Evolutionary conservation across 2,329 filamentous ascomycete species (phyloP).

Genomic region (Colletotrichum lupini): DNA sequence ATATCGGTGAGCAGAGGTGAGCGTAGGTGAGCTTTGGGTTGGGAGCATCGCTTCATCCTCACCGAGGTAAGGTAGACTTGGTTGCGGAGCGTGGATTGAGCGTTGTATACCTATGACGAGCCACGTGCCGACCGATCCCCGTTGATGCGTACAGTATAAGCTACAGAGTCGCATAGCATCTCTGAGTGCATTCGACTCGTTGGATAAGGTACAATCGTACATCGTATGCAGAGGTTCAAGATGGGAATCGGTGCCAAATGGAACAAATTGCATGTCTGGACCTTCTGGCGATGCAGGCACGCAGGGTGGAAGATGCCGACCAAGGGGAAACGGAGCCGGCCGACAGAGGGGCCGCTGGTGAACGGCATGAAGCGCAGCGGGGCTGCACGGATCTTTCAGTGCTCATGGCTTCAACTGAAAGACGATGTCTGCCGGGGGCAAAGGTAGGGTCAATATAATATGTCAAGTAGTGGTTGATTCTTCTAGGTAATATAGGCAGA

Average conservation of each 20-base stretch:
- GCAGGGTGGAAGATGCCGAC: constrained; percentile 29
- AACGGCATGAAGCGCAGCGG: constrained; percentile 13
- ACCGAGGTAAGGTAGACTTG: background rate
- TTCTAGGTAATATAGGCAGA: too few relatives aligned
- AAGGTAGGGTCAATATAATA: too few relatives aligned
- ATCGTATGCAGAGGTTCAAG: background rate
- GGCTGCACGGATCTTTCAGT: constrained; percentile 1
- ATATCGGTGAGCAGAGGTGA: background rate
- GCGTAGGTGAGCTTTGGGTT: too few relatives aligned
- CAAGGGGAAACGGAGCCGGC: constrained; percentile 28
- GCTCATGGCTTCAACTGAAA: background rate
- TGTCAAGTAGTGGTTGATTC: too few relatives aligned
- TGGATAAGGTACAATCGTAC: background rate
- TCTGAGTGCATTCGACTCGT: background rate
- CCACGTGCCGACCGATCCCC: background rate
- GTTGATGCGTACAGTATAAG: background rate
- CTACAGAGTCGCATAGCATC: background rate
- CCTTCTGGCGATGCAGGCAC: background rate
- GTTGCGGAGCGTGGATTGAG: background rate
- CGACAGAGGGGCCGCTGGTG: constrained; percentile 21
- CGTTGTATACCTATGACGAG: background rate
- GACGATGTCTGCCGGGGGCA: too few relatives aligned
- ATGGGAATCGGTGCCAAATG: background rate
- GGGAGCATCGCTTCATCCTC: background rate
- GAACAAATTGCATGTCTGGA: background rate